Percentiles rank a stretch among this genome's conserved stretches.
Conservation (phyloP, 345 rosid genomes). For the Psidium friedrichsthalianum region DNA sequence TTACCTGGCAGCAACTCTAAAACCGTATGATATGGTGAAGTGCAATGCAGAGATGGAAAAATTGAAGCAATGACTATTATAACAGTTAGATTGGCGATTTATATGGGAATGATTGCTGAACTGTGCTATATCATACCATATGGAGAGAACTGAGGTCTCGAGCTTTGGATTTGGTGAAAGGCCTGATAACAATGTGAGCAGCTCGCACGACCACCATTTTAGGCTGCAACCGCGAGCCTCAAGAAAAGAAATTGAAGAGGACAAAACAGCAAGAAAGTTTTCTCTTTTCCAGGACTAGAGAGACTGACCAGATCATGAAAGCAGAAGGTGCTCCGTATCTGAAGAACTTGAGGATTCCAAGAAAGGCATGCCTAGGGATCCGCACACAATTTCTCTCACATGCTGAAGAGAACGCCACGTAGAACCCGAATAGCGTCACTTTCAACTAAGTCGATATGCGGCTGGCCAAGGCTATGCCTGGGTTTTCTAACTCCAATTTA, state of each 20-base stretch:
- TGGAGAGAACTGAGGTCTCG: slow-evolving; percentile 56
- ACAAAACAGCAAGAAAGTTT: neutral
- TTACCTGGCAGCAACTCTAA: slow-evolving; percentile 41
- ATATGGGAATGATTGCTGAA: neutral
- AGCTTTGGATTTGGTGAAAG: slow-evolving; percentile 46
- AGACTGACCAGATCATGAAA: slow-evolving; percentile 32
- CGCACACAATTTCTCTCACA: slow-evolving; percentile 22
- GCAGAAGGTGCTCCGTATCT: slow-evolving; percentile 35
- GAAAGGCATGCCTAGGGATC: slow-evolving; percentile 9
- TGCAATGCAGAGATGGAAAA: slow-evolving; percentile 32
- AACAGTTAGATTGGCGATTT: neutral
- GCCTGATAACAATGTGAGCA: slow-evolving; percentile 39
- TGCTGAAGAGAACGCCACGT: slow-evolving; percentile 18
- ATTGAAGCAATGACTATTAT: slow-evolving; percentile 4
- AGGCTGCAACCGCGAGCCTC: slow-evolving; percentile 18
- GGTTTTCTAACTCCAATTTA: slow-evolving; percentile 9
- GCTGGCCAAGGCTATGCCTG: slow-evolving; percentile 32
- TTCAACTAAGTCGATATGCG: slow-evolving; percentile 35
- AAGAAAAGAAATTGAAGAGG: neutral
- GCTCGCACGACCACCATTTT: slow-evolving; percentile 64
- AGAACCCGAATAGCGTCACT: slow-evolving; percentile 17
- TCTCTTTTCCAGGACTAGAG: neutral
- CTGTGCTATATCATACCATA: slow-evolving; percentile 27
- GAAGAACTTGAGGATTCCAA: slow-evolving; percentile 16
- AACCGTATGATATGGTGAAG: slow-evolving; percentile 28